Evolutionary conservation across 2,329 filamentous ascomycete genomes (phyloP).

Genomic region (Hypoxylon sp.): DNA sequence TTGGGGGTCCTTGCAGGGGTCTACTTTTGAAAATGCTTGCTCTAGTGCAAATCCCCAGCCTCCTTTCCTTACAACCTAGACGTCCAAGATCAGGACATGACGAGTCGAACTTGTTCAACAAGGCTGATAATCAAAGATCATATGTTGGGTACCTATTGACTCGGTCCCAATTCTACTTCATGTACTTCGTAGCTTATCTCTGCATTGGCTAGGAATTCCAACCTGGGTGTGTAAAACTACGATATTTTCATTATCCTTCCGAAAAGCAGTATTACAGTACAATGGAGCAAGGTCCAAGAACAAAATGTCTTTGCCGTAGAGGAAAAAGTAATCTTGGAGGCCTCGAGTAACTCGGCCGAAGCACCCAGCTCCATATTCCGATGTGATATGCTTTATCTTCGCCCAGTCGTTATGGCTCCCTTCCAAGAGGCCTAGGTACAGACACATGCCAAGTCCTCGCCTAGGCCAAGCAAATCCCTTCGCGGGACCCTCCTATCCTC

Average conservation of each 20-base stretch:
- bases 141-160: too few species aligned
- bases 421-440: background rate
- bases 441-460: slow-evolving; percentile 7
- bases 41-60: slow-evolving; percentile 21
- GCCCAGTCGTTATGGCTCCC: slow-evolving; percentile 1
- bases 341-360: background rate
- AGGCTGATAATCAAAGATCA: too few species aligned
- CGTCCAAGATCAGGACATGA: too few species aligned
- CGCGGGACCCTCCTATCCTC: background rate
- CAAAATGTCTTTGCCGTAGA: background rate
- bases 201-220: background rate
- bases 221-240: background rate
- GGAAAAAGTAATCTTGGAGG: background rate
- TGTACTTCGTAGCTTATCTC: background rate
- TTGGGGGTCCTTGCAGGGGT: background rate
- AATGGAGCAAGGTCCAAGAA: background rate
- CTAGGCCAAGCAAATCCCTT: background rate
- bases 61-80: background rate
- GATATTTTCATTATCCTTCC: background rate
- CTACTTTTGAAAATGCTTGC: background rate
- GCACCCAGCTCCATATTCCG: background rate
- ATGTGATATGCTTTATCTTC: slow-evolving; percentile 1
- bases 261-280: background rate
- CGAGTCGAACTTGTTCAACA: too few species aligned
- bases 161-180: slow-evolving; percentile 3